Evolutionary conservation across 1,139 yeast species (phyloP), one percentile per base, ranked within the genome.

Genomic region (Pichia sp.): DNA sequence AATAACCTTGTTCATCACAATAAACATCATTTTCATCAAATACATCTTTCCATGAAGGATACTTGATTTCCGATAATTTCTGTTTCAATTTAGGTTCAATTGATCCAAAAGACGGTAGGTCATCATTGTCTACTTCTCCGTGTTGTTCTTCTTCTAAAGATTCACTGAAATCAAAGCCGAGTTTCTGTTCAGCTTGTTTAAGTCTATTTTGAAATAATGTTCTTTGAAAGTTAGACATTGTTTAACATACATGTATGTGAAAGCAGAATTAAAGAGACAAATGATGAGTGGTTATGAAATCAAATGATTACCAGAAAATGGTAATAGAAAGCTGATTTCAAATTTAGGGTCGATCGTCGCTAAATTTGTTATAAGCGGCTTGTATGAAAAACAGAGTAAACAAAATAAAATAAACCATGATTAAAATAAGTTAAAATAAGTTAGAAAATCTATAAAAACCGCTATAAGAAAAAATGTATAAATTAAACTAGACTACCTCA

Each of bases 161-260:
- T 40, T 69, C 74, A 4, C 59, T 41, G 43, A 60, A 60, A 16
- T 62, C 48, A 15, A 69, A 53, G 0, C 74, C 74, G 18, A 69
- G 49, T 0, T 62, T 56, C 30, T 53, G 46, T 42, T 72, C 78
- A 9, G 68, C 68, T 26, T 61, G 53, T 35, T 61, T 63, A 11
- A 72, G 56, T 44, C 61, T 63, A 46, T 62, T 69, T 33, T 57
- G 62, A 37, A 74, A 61, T 33, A 74, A 51, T 33, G 55, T 54
- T 39, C 61, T 66, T 41, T 71, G 76, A 35, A 72, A 56, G 9
- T 68, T 69, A n/a, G 74, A 68, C 75, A 71, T 70, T 23, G 3
- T 29, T 10, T 3, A 10, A 8, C n/a, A 15, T 5, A n/a, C 16
- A 21, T 13, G 33, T 16, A 6, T 20, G 33, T 22, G 13, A 31